phyloP scores from a whole-genome alignment of 768 basidiomycete genomes.

The Pleurotus cornucopiae region DNA sequence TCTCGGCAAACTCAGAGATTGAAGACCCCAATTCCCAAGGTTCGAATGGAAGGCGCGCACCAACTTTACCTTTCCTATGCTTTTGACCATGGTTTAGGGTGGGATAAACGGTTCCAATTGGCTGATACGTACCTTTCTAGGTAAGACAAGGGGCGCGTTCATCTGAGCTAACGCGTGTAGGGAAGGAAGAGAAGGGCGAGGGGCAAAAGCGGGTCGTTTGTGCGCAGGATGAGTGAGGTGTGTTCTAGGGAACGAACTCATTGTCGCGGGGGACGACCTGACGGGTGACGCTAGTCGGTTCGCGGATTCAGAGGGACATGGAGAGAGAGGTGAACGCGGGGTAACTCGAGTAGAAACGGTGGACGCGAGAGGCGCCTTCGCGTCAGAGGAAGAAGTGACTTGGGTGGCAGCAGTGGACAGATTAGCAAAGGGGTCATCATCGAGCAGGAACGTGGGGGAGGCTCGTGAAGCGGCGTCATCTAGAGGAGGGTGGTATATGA shows the following conservation, averaged over 20 bases:
- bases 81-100: slow-evolving; percentile 15
- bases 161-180: slow-evolving; percentile 44
- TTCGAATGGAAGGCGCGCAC: slow-evolving; percentile 48
- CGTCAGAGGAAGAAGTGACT: neutral
- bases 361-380: neutral
- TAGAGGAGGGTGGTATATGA: slow-evolving; percentile 9
- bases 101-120: neutral
- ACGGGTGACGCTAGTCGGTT: slow-evolving; percentile 1
- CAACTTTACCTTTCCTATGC: slow-evolving; percentile 49
- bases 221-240: slow-evolving; percentile 30
- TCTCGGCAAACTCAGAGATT: slow-evolving; percentile 13
- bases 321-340: slow-evolving; percentile 12
- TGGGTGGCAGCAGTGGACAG: slow-evolving; percentile 19
- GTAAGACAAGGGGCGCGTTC: slow-evolving; percentile 35
- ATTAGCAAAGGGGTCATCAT: slow-evolving; percentile 75
- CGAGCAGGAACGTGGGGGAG: slow-evolving; percentile 43
- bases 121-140: slow-evolving; percentile 36
- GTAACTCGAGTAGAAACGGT: neutral
- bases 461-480: slow-evolving; percentile 14
- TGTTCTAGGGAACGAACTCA: neutral
- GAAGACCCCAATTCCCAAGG: slow-evolving; percentile 42
- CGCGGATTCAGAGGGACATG: neutral
- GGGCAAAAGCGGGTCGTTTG: slow-evolving; percentile 42
- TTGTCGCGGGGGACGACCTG: neutral
- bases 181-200: slow-evolving; percentile 49